These are phyloP conservation scores for Globisporangium splendens DNA, from an alignment of 352 stramenopile genomes.

Conservation along the genomic window DNA sequence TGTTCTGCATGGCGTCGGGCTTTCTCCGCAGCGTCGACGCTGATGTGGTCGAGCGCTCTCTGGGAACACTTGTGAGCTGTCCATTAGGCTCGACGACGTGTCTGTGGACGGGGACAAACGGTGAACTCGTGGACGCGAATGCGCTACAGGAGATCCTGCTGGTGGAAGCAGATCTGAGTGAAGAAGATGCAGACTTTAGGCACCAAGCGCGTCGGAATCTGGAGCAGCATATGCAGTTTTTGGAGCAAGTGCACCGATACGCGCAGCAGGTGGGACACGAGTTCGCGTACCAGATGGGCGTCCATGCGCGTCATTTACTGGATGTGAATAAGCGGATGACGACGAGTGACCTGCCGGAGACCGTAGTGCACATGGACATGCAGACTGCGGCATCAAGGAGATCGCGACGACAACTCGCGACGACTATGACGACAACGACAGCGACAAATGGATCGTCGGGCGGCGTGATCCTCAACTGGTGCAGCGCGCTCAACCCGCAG, in stretches of 20 bases:
- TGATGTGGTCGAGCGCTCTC: slow-evolving; percentile 15
- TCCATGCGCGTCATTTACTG: slow-evolving; percentile 56
- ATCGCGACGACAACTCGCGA: slow-evolving; percentile 19
- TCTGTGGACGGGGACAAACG: slow-evolving; percentile 48
- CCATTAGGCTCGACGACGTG: slow-evolving; percentile 26
- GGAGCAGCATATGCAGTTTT: slow-evolving; percentile 61
- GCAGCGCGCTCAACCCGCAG: slow-evolving; percentile 53
- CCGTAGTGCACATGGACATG: slow-evolving; percentile 54
- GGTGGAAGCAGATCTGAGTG: slow-evolving; percentile 21
- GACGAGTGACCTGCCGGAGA: slow-evolving; percentile 27
- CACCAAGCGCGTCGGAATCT: slow-evolving; percentile 35
- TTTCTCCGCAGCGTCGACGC: slow-evolving; percentile 11
- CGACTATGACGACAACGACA: slow-evolving; percentile 14
- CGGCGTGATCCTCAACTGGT: slow-evolving; percentile 53
- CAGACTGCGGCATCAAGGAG: slow-evolving; percentile 17
- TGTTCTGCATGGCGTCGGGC: not conserved
- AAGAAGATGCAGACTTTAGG: slow-evolving; percentile 1
- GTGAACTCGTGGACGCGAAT: slow-evolving; percentile 26
- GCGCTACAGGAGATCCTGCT: slow-evolving; percentile 49
- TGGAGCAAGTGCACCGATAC: slow-evolving; percentile 67
- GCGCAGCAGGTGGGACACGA: slow-evolving; percentile 44
- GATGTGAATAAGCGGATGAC: slow-evolving; percentile 22
- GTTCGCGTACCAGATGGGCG: slow-evolving; percentile 64
- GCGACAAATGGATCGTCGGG: slow-evolving; percentile 13
- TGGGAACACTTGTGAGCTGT: slow-evolving; percentile 48